Evolutionary conservation across 2,329 filamentous ascomycete species (phyloP), one percentile per base, ranked within the genome.

Genomic region (Metarhizium sp.): DNA sequence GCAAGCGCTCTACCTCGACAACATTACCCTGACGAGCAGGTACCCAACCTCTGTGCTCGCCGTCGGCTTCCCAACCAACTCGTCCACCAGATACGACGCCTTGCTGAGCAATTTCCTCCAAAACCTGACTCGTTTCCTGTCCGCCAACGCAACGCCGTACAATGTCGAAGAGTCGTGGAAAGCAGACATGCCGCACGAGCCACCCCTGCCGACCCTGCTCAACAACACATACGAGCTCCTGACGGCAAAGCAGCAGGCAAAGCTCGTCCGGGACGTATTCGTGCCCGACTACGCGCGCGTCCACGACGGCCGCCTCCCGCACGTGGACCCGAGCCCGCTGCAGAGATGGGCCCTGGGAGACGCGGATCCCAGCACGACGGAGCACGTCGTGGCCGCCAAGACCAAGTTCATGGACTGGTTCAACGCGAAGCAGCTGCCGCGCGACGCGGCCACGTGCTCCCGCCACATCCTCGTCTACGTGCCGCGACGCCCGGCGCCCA

Each of bases 401-500:
- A 78, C 77, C 0, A 60, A 69, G n/a, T 76, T 76, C 60, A 71
- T 70, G 64, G 61, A 71, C 50, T 75, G 73, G 69, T 78, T 79
- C 62, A 74, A 75, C 50, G 64, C 59, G 34, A 67, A 74, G 6
- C 69, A 81, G 6, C 68, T 81, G 20, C 53, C 56, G 14, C 29
- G 34, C 20, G 48, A 54, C n/a, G 10, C 38, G 2, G 61, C 0
- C 55, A 71, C 32, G 55, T 82, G 80, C 64, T 78, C 76, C 4
- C 70, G 76, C 6, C 73, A 69, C 25, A 57, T 82, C 0, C 58
- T 80, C 18, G 63, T 82, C 14, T 81, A 82, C 57, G 66, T 75
- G 1, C 75, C 43, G 58, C 62, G 59, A 18, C 70, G 64, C 46
- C 55, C 56, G 4, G 45, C 61, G 59, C 34, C 50, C 13, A 46